phyloP scores from a whole-genome alignment of 2,329 filamentous ascomycete species.

The Fusarium verrucosum region DNA sequence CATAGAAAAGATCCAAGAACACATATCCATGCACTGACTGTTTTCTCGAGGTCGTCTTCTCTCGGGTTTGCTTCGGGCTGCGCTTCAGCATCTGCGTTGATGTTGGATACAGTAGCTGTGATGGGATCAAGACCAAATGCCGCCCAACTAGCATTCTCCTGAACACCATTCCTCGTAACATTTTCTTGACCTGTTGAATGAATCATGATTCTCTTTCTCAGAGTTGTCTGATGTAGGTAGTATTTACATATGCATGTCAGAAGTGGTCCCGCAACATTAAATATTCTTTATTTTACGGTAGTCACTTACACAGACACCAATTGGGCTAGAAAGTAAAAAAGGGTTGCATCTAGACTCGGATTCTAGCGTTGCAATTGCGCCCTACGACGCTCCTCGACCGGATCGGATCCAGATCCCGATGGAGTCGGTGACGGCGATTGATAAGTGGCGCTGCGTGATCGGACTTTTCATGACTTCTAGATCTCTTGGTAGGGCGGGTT shows the following conservation, averaged over 20 bases:
- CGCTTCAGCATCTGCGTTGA: constrained; percentile 26
- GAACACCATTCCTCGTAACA: neutral
- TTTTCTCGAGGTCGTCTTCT: constrained; percentile 33
- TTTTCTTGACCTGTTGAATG: neutral
- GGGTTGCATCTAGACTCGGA: constrained; percentile 15
- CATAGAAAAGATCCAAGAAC: constrained; percentile 39
- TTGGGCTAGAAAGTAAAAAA: neutral
- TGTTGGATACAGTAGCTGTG: constrained; percentile 24
- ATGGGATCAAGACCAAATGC: constrained; percentile 34
- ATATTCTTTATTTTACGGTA: neutral
- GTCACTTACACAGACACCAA: neutral
- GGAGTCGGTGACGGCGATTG: constrained; percentile 1
- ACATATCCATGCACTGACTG: constrained; percentile 37
- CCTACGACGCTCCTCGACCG: constrained; percentile 18
- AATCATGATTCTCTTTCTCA: neutral
- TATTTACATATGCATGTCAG: constrained; percentile 12
- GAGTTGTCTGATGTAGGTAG: neutral
- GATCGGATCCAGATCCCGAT: constrained; percentile 26
- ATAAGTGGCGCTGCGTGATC: constrained; percentile 30
- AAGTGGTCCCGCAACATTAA: constrained; percentile 17
- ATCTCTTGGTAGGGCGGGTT: neutral
- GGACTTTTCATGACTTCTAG: neutral
- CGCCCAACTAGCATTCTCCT: constrained; percentile 18
- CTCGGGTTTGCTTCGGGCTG: constrained; percentile 12
- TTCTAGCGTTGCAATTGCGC: constrained; percentile 22